Base-by-base conservation (phyloP, 441 rosid genomes). In the Isatis lusitanica region DNA sequence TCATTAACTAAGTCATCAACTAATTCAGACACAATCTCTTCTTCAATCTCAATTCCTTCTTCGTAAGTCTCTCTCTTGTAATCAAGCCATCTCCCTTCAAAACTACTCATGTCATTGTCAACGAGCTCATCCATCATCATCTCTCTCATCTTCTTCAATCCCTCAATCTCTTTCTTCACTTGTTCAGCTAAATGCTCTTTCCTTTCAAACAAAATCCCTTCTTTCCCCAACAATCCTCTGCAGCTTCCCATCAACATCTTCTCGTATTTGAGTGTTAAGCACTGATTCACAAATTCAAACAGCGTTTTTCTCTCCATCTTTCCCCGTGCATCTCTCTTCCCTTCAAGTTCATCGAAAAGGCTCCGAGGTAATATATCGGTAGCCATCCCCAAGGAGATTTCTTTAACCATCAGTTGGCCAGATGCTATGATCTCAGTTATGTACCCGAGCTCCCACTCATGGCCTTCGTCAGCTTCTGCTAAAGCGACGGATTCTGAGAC, bases 51-150 rank as follows among this genome's bases (percentile, higher is more conserved):
- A 48, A 69, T 59, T 50, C 92, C 90, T 47, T 78, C 94, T 78
- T 93, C 92, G 17, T 82, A 85, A 26, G 76, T 79, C 83, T 95
- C 98, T 30, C 68, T 48, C 31, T 79, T 78, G 66, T 88, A 92
- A 56, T 90, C 90, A 65, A 83, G 66, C 98, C 98, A 95, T 56
- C 63, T 92, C 47, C 96, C 98, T 61, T 71, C 24, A 66, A 10
- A 28, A 26, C 78, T 76, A 81, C 84, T 87, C 99, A 92, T 95
- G 76, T 95, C 93, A 63, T 50, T 83, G 44, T 91, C 89, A 46
- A 88, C 89, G 39, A 95, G 90, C 68, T 90, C 96, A 80, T 92
- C 98, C 79, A 87, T 88, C 87, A 83, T 84, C 82, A 82, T 30
- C 53, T 82, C 91, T 58, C 89, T 86, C 81, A 80, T 84, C 75